Evolutionary conservation across 257 asterid species (phyloP), one percentile per base, ranked within the genome.

Genomic region (Rubia yunnanensis): DNA sequence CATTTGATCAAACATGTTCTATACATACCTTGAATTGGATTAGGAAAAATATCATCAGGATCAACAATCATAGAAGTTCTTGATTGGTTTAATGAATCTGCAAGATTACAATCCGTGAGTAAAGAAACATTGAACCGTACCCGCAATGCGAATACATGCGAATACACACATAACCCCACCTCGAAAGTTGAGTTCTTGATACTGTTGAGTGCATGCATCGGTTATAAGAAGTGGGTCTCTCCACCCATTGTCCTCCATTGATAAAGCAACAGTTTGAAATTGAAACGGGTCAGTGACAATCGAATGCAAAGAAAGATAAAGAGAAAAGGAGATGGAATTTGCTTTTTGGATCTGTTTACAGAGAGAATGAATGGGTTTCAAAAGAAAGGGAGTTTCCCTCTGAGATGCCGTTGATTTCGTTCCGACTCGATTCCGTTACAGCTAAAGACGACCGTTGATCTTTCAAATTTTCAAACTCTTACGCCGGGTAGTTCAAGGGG

Each of bases 191-290:
- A 34, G 63, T n/a, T 69, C 70, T 60, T 72, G 83, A 26, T 65
- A 71, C 65, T 72, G 78, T 56, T 78, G 88, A 57, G 73, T 70
- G 67, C 84, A 80, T 80, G 68, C 91, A 60, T 85, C 95, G 20
- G 97, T 85, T 70, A 85, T 72, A 71, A 82, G 90, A 81, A 89
- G 87, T 69, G 94, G 94, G 82, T 84, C 90, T 65, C 76, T 75
- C 90, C 87, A 81, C 56, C 78, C 80, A 77, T 72, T 52, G 64
- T 77, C 85, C 63, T 74, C 84, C 92, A 88, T 88, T 66, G 83
- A 60, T 66, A 35, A 77, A 49, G 70, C 57, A 71, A 56, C 61
- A 44, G 63, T 83, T 89, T 82, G 83, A 85, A 86, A 60, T 58
- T 63, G 67, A 71, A 53, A 46, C 36, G 26, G 10, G 61, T 31